These are phyloP conservation scores for Globisporangium apiculatum DNA, from an alignment of 352 stramenopile species.

Conservation along the genomic window DNA sequence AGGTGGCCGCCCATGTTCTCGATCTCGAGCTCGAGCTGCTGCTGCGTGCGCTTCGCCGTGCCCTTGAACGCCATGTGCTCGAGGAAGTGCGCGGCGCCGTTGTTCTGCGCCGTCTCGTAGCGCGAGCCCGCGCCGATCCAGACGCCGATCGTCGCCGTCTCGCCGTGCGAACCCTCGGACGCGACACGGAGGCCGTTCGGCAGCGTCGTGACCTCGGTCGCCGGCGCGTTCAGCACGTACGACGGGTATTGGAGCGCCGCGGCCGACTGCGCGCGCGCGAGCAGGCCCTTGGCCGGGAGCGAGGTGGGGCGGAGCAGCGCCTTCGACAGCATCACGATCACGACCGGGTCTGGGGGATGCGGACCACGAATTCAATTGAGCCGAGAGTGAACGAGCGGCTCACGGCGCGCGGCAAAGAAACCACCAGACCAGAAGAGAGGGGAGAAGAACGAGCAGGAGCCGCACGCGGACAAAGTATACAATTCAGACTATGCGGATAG, in stretches of 20 bases:
- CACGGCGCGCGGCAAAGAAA: conserved; percentile 6
- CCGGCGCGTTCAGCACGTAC: conserved; percentile 90
- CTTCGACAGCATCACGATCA: conserved; percentile 58
- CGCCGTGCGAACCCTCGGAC: conserved; percentile 94
- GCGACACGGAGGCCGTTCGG: conserved; percentile 95
- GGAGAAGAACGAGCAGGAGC: not conserved
- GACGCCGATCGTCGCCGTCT: conserved; percentile 98
- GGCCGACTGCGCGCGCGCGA: conserved; percentile 63
- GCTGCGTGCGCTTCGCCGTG: conserved; percentile 94
- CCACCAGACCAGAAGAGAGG: conserved; percentile 1
- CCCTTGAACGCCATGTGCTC: conserved; percentile 99
- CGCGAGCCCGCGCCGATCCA: conserved; percentile 95
- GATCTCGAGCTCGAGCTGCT: conserved; percentile 99
- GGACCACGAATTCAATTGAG: conserved; percentile 17
- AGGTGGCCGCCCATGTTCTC: conserved; percentile 99
- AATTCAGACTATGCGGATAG: not conserved
- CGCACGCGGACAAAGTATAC: conserved; percentile 3
- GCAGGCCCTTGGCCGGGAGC: conserved; percentile 20
- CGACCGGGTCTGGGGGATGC: conserved; percentile 1
- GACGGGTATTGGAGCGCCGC: conserved; percentile 73
- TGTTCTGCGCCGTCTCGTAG: conserved; percentile 99
- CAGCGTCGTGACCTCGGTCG: conserved; percentile 96
- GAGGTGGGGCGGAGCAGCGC: conserved; percentile 32
- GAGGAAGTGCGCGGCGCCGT: conserved; percentile 98
- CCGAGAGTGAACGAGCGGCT: not conserved